Conservation (phyloP, 768 basidiomycete species). For the Lactarius sanguifluus region DNA sequence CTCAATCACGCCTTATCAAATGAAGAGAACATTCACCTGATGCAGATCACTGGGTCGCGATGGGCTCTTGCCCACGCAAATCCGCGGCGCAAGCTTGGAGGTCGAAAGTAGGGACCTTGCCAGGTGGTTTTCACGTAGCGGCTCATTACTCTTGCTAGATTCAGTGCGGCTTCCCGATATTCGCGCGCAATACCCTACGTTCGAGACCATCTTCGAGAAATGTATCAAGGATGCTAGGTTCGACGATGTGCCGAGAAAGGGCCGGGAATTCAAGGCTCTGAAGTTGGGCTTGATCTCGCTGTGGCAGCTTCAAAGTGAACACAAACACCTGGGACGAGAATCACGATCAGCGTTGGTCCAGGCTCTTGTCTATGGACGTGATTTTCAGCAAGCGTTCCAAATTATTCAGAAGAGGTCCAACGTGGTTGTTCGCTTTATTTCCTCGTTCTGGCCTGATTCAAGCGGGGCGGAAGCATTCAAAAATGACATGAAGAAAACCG, state of each 20-base stretch:
- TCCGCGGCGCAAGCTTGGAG: too few species aligned
- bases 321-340: neutral
- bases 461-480: neutral
- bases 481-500: conserved; percentile 14
- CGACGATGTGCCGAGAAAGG: neutral
- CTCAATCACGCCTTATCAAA: neutral
- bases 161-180: neutral
- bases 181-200: neutral
- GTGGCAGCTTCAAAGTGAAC: neutral
- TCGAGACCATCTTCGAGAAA: neutral
- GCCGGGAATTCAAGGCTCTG: neutral
- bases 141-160: neutral
- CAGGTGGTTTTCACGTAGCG: too few species aligned
- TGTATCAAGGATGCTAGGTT: neutral
- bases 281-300: conserved; percentile 9
- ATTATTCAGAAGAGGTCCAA: neutral
- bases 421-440: neutral
- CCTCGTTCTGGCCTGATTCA: neutral
- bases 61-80: neutral
- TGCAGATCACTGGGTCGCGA: neutral
- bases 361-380: neutral
- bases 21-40: neutral
- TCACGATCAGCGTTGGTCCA: neutral
- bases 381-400: neutral
- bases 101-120: neutral